Evolutionary conservation across 164 flowering plant genomes (phyloP).

Genomic region (Saururus chinensis): DNA sequence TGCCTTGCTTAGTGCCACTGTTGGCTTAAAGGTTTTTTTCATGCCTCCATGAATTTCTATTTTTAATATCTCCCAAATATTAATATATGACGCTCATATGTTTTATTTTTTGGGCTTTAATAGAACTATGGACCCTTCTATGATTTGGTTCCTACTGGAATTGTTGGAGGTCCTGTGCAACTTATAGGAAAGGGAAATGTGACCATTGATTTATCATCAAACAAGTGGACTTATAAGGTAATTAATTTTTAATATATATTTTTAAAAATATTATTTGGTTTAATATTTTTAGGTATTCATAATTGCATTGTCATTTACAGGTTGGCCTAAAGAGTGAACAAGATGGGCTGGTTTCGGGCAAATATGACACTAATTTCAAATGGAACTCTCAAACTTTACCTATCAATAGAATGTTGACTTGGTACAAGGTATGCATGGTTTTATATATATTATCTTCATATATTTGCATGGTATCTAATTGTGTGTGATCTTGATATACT

Average conservation of each 20-base stretch:
- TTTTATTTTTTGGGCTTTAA: too few relatives aligned
- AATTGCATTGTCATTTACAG: slow-evolving; percentile 40
- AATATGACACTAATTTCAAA: not conserved
- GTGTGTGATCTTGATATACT: too few relatives aligned
- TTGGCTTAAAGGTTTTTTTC: slow-evolving; percentile 26
- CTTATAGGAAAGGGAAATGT: slow-evolving; percentile 21
- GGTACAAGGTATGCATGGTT: slow-evolving; percentile 39
- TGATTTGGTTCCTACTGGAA: slow-evolving; percentile 28
- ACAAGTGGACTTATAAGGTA: slow-evolving; percentile 33
- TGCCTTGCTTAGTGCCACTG: slow-evolving; percentile 42
- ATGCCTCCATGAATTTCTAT: too few relatives aligned
- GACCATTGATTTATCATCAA: slow-evolving; percentile 37
- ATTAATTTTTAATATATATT: too few relatives aligned
- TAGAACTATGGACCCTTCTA: slow-evolving; percentile 38
- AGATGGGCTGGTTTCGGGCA: slow-evolving; percentile 8
- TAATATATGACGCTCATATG: too few relatives aligned
- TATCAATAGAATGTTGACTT: slow-evolving; percentile 25
- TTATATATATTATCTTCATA: too few relatives aligned
- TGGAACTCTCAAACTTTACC: slow-evolving; percentile 31
- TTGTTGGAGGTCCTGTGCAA: slow-evolving; percentile 37
- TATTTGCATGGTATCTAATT: too few relatives aligned
- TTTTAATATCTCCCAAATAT: not conserved
- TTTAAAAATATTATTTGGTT: too few relatives aligned
- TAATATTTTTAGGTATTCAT: slow-evolving; percentile 14
- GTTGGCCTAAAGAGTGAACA: slow-evolving; percentile 37